Conservation (phyloP, 2,329 filamentous ascomycete genomes). For the Talaromyces sp. region DNA sequence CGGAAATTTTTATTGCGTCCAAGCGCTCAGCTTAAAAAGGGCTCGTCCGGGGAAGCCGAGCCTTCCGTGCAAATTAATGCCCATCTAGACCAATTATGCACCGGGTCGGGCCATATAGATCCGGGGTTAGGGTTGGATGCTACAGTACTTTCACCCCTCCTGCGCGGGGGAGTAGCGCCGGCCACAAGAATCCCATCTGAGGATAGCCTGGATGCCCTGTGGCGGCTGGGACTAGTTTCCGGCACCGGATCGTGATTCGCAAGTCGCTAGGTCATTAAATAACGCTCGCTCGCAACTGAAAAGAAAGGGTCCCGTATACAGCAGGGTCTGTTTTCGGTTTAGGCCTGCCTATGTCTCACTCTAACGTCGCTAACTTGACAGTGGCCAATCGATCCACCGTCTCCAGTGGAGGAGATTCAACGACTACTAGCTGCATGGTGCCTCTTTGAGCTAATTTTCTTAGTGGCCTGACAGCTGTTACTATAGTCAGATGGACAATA, state of each 20-base stretch:
- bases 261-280: background rate
- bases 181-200: background rate
- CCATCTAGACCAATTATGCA: background rate
- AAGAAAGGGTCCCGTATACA: background rate
- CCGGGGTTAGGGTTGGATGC: background rate
- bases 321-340: background rate
- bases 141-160: background rate
- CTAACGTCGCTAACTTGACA: background rate
- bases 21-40: background rate
- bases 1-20: background rate
- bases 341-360: background rate
- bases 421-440: background rate
- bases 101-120: background rate
- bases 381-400: background rate
- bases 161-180: background rate
- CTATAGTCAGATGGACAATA: background rate
- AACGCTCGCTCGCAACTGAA: background rate
- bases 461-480: background rate
- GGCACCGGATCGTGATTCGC: background rate
- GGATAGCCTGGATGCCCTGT: background rate
- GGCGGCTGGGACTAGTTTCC: background rate
- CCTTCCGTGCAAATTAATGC: background rate
- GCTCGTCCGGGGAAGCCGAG: background rate
- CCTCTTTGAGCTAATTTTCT: background rate
- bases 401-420: background rate